Percentiles rank a stretch among this genome's conserved stretches.
These are phyloP conservation scores for Ephemerocybe angulata DNA, from an alignment of 768 basidiomycete species.

Conservation along the genomic window DNA sequence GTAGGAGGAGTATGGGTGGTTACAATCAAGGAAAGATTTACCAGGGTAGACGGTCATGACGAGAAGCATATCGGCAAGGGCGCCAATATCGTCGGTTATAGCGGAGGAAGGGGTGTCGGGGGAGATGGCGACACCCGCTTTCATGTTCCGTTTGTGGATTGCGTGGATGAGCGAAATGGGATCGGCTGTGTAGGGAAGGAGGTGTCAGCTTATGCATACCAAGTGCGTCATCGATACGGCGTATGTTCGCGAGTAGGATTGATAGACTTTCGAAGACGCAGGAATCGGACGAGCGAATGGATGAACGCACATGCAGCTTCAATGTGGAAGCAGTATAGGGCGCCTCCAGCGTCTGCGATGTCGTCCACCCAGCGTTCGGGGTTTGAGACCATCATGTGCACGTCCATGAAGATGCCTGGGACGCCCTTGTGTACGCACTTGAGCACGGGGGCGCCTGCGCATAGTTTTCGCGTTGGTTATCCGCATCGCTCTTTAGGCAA, in stretches of 20 bases:
- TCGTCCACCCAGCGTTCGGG: slow-evolving; percentile 97
- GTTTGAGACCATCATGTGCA: slow-evolving; percentile 99
- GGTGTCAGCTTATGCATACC: background rate
- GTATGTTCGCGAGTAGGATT: background rate
- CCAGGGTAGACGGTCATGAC: slow-evolving; percentile 99
- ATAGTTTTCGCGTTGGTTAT: background rate
- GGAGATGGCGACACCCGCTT: slow-evolving; percentile 93
- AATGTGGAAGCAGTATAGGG: slow-evolving; percentile 94
- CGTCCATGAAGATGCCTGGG: slow-evolving; percentile 98
- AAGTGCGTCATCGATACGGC: background rate
- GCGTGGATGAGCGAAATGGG: slow-evolving; percentile 72
- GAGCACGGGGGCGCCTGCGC: slow-evolving; percentile 80
- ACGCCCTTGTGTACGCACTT: slow-evolving; percentile 80
- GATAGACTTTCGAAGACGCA: background rate
- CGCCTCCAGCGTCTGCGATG: slow-evolving; percentile 92
- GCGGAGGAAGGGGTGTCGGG: slow-evolving; percentile 88
- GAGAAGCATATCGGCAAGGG: slow-evolving; percentile 87
- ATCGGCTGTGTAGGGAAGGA: no score
- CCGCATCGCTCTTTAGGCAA: background rate
- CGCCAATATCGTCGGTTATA: slow-evolving; percentile 82
- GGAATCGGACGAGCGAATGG: no score
- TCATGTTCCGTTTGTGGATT: slow-evolving; percentile 85
- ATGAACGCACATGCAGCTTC: slow-evolving; percentile 80
- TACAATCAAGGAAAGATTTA: slow-evolving; percentile 27
- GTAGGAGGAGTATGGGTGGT: no score